These are phyloP conservation scores for Elsinoe batatas DNA, from an alignment of 2,329 filamentous ascomycete species.

Conservation along the genomic window DNA sequence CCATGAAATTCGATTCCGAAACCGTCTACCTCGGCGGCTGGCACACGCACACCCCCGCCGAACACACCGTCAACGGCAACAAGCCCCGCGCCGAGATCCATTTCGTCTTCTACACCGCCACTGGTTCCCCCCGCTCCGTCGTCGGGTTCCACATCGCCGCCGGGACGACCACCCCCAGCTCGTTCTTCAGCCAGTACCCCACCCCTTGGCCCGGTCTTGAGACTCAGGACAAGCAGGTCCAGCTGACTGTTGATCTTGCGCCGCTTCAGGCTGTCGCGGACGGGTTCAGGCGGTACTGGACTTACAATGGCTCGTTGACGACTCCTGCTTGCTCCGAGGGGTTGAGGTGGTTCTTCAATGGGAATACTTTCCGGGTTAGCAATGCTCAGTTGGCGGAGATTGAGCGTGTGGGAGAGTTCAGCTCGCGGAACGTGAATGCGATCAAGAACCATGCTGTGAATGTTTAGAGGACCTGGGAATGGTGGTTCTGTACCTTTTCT, in stretches of 20 bases:
- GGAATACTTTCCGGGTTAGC: background rate
- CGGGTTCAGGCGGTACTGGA: constrained; percentile 4
- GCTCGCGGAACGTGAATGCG: constrained; percentile 1
- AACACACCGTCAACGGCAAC: constrained; percentile 14
- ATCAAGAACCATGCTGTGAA: constrained; percentile 3
- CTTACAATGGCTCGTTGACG: constrained; percentile 12
- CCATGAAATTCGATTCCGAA: constrained; percentile 8
- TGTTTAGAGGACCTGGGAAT: background rate
- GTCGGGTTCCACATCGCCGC: constrained; percentile 2
- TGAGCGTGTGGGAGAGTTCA: background rate
- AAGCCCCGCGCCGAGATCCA: constrained; percentile 11
- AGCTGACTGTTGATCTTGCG: constrained; percentile 3
- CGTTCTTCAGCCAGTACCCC: constrained; percentile 1
- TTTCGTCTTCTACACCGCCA: constrained; percentile 4
- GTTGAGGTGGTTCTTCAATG: constrained; percentile 12
- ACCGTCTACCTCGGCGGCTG: constrained; percentile 14
- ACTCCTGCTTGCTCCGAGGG: constrained; percentile 12
- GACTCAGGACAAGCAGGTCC: constrained; percentile 1
- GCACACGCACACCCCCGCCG: constrained; percentile 13
- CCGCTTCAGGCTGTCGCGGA: background rate
- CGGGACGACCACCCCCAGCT: background rate
- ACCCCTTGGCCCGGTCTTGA: constrained; percentile 1
- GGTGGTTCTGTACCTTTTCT: background rate
- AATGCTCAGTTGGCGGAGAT: constrained; percentile 2
- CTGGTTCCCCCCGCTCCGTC: background rate